These are phyloP conservation scores for Penicillium angulare DNA, from an alignment of 495 filamentous ascomycete genomes.

Conservation along the genomic window DNA sequence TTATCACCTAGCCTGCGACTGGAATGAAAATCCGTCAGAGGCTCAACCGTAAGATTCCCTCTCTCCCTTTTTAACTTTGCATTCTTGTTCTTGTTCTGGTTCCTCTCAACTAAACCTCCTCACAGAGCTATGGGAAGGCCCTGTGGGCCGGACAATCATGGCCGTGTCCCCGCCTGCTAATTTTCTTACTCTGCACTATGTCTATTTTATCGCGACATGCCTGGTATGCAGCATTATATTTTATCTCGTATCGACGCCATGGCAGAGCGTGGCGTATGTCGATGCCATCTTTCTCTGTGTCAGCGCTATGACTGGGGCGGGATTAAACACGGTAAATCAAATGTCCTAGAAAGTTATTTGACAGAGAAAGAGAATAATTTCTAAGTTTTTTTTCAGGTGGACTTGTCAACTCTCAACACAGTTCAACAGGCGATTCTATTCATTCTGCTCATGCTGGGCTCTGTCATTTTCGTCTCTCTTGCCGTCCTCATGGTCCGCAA, in stretches of 20 bases:
- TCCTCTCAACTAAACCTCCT: no score
- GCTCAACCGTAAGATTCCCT: not conserved
- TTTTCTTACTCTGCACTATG: conserved; percentile 76
- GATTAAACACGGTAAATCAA: conserved; percentile 62
- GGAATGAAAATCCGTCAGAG: not conserved
- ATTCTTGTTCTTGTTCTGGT: no score
- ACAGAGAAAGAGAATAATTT: conserved; percentile 52
- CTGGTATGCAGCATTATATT: conserved; percentile 70
- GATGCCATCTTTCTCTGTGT: conserved; percentile 76
- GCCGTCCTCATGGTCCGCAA: conserved; percentile 57
- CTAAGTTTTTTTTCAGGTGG: conserved; percentile 45
- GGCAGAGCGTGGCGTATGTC: conserved; percentile 63
- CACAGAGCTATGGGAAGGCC: conserved; percentile 17
- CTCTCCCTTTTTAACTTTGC: not conserved
- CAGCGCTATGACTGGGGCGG: conserved; percentile 79
- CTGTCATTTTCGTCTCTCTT: conserved; percentile 48
- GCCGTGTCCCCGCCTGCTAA: conserved; percentile 53
- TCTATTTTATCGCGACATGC: conserved; percentile 69
- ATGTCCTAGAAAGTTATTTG: no score
- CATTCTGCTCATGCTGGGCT: conserved; percentile 68
- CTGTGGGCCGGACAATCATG: conserved; percentile 23
- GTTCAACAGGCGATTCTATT: conserved; percentile 79
- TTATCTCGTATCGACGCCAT: conserved; percentile 64
- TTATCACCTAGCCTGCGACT: not conserved
- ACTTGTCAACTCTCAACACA: conserved; percentile 67